Evolutionary conservation across 2,329 filamentous ascomycete species (phyloP).

Genomic region (Talaromyces sp.): DNA sequence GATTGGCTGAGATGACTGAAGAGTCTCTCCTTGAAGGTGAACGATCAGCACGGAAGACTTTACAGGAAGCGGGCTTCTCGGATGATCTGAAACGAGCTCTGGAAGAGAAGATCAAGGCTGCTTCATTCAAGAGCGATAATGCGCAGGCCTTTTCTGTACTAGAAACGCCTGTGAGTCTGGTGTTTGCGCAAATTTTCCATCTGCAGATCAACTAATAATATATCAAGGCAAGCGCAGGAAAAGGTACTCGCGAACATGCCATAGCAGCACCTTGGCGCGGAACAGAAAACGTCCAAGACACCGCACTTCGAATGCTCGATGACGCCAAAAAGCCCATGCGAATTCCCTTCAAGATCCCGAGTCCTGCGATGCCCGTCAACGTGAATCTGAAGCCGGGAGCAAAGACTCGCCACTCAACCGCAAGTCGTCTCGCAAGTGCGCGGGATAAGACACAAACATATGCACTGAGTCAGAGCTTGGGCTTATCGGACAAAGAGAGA

Average conservation of each 20-base stretch:
- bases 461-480: conserved; percentile 51
- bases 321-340: conserved; percentile 59
- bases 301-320: conserved; percentile 74
- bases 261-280: conserved; percentile 73
- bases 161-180: conserved; percentile 47
- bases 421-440: conserved; percentile 55
- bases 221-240: conserved; percentile 55
- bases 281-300: conserved; percentile 68
- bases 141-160: conserved; percentile 53
- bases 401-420: conserved; percentile 44
- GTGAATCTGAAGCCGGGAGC: conserved; percentile 46
- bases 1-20: conserved; percentile 59
- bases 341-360: conserved; percentile 40
- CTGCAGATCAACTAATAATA: neutral
- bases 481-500: conserved; percentile 67
- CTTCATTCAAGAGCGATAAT: conserved; percentile 54
- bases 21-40: conserved; percentile 56
- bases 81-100: conserved; percentile 58
- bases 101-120: conserved; percentile 57
- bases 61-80: conserved; percentile 62
- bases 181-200: neutral
- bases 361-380: conserved; percentile 40
- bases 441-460: conserved; percentile 59
- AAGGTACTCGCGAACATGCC: conserved; percentile 66
- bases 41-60: conserved; percentile 53